Conservation (phyloP, 2,329 filamentous ascomycete species). For the Gaeumannomyces sp. region DNA sequence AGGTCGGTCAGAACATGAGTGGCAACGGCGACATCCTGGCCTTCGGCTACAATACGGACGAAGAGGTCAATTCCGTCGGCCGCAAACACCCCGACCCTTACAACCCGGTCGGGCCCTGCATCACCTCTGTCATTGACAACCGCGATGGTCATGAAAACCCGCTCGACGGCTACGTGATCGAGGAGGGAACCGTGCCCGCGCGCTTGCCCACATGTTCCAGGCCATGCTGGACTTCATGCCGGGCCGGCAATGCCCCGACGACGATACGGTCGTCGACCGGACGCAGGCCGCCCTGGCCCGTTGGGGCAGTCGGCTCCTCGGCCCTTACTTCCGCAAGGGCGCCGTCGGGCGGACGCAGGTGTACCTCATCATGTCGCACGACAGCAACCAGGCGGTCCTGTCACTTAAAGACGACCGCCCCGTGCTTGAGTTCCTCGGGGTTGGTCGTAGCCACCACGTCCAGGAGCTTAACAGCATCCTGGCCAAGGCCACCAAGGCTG, state of each 20-base stretch:
- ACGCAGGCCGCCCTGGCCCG: conserved; percentile 41
- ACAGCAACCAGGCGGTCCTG: conserved; percentile 56
- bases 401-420: conserved; percentile 54
- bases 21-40: conserved; percentile 62
- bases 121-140: conserved; percentile 57
- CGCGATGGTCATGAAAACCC: conserved; percentile 44
- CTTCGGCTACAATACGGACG: conserved; percentile 58
- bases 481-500: conserved; percentile 45
- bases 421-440: conserved; percentile 52
- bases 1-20: conserved; percentile 54
- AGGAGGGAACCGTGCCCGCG: conserved; percentile 55
- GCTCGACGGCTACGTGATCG: conserved; percentile 56
- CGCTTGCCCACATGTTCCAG: conserved; percentile 50
- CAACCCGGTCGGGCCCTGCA: conserved; percentile 54
- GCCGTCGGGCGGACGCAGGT: conserved; percentile 55
- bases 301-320: conserved; percentile 48
- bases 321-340: conserved; percentile 49
- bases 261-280: conserved; percentile 32
- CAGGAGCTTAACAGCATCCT: conserved; percentile 46
- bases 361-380: conserved; percentile 62
- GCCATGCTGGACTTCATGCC: conserved; percentile 49
- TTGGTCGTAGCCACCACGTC: conserved; percentile 49
- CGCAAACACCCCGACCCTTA: conserved; percentile 40
- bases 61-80: conserved; percentile 51
- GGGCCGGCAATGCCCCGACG: conserved; percentile 33